These are phyloP conservation scores for Daldinia vernicosa DNA, from an alignment of 495 filamentous ascomycete species.

Conservation along the genomic window DNA sequence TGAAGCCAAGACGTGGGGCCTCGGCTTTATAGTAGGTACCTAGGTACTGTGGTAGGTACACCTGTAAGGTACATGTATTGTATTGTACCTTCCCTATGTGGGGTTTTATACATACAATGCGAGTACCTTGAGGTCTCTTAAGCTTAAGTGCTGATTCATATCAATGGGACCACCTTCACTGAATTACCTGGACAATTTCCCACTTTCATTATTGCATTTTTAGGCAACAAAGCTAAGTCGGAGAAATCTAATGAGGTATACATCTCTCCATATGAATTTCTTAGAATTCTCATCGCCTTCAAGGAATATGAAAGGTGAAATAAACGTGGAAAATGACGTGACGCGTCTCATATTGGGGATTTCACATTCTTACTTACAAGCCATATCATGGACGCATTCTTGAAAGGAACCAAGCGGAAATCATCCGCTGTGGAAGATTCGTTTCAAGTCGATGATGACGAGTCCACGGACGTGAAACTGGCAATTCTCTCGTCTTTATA, in stretches of 20 bases:
- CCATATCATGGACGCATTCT: conserved; percentile 55
- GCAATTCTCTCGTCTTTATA: conserved; percentile 83
- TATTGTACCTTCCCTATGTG: no score
- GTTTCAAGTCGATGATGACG: conserved; percentile 54
- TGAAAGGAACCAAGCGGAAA: conserved; percentile 56
- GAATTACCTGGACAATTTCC: conserved; percentile 1
- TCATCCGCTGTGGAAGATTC: conserved; percentile 34
- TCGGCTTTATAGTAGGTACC: conserved; percentile 31
- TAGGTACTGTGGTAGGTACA: background rate
- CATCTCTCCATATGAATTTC: background rate
- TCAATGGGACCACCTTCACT: background rate
- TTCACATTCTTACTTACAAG: background rate
- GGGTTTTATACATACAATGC: background rate
- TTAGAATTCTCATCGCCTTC: background rate
- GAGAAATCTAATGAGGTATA: background rate
- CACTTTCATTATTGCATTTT: background rate
- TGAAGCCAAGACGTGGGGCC: conserved; percentile 33
- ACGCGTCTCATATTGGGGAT: conserved; percentile 16
- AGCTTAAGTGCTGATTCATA: background rate
- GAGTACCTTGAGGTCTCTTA: conserved; percentile 9
- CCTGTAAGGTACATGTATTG: background rate
- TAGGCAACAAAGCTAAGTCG: conserved; percentile 14
- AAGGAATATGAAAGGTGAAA: background rate
- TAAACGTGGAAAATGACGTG: conserved; percentile 8
- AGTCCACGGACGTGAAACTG: conserved; percentile 89